These are phyloP conservation scores for Haberlea rhodopensis DNA, from an alignment of 257 asterid species.

Conservation along the genomic window DNA sequence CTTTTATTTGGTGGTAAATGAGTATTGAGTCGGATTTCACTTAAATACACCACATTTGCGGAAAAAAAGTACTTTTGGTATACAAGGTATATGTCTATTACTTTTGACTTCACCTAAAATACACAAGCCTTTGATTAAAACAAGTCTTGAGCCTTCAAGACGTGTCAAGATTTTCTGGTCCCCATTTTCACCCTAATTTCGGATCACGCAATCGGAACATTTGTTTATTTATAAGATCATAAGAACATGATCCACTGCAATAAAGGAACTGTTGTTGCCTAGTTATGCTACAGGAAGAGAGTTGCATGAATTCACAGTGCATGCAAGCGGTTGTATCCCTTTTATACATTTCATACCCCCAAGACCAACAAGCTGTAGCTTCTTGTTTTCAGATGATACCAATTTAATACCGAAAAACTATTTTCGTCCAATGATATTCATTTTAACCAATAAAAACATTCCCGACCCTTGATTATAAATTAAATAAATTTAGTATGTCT, in stretches of 20 bases:
- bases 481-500: slow-evolving; percentile 5
- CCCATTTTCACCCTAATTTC: too few relatives aligned
- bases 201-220: too few relatives aligned
- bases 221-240: not conserved
- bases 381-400: not conserved
- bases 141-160: not conserved
- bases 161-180: not conserved
- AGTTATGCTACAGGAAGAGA: not conserved
- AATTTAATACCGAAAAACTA: slow-evolving; percentile 14
- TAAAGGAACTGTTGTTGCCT: not conserved
- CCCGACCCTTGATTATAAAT: slow-evolving; percentile 1
- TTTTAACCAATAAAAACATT: slow-evolving; percentile 10
- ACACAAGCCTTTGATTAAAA: not conserved
- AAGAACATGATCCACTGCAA: too few relatives aligned
- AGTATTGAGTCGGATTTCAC: too few relatives aligned
- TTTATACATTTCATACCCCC: not conserved
- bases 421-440: slow-evolving; percentile 5
- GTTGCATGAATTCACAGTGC: not conserved
- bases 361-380: not conserved
- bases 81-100: not conserved
- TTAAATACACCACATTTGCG: too few relatives aligned
- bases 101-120: not conserved
- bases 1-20: too few relatives aligned
- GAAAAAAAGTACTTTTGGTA: not conserved
- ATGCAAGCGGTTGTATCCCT: not conserved